Percentiles rank a stretch among this genome's conserved stretches.
phyloP scores from a whole-genome alignment of 345 rosid genomes.

The Cardiospermum halicacabum region DNA sequence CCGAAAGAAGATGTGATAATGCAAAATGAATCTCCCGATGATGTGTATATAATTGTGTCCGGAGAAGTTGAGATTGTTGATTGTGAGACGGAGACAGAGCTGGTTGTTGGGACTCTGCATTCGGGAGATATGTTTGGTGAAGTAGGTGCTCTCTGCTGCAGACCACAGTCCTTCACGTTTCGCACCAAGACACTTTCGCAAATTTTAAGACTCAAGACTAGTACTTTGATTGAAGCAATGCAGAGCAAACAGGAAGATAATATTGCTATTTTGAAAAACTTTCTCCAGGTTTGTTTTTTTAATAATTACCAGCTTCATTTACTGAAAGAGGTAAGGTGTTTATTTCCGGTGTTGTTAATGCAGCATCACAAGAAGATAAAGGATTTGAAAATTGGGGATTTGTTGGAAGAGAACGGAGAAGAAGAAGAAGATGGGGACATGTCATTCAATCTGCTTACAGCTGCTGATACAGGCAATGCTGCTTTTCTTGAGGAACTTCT shows the following conservation, averaged over 20 bases:
- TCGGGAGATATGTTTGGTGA: conserved; percentile 85
- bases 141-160: conserved; percentile 73
- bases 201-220: conserved; percentile 66
- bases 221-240: conserved; percentile 59
- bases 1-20: conserved; percentile 84
- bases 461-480: conserved; percentile 63
- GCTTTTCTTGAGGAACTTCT: conserved; percentile 82
- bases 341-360: background rate
- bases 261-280: conserved; percentile 61
- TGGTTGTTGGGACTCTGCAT: conserved; percentile 47
- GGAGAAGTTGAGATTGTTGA: conserved; percentile 78
- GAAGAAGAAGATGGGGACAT: conserved; percentile 36
- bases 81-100: conserved; percentile 52
- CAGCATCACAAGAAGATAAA: conserved; percentile 61
- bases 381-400: conserved; percentile 48
- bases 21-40: conserved; percentile 84
- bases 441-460: conserved; percentile 47
- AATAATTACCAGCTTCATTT: too few species aligned
- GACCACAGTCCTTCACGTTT: conserved; percentile 62
- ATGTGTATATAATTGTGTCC: conserved; percentile 74
- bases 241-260: conserved; percentile 64
- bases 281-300: conserved; percentile 45
- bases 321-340: background rate
- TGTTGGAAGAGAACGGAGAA: conserved; percentile 32
- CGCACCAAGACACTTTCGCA: conserved; percentile 78